These are phyloP conservation scores for Arxiozyma slooffiae DNA, from an alignment of 1,139 yeast species.

Conservation along the genomic window DNA sequence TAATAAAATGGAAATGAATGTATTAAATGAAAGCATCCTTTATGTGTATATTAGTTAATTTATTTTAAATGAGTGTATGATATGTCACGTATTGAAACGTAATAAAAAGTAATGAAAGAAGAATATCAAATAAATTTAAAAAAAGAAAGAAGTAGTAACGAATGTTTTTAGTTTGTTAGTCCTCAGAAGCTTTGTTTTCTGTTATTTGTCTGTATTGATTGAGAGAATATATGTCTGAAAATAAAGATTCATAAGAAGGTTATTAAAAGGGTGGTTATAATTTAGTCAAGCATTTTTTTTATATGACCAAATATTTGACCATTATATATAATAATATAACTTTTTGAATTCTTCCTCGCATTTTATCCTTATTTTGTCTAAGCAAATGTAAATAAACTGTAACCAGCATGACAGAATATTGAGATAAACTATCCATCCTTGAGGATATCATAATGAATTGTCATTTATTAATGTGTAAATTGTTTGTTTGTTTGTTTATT, in stretches of 20 bases:
- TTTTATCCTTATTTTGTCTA: too few relatives aligned
- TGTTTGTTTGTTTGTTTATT: background rate
- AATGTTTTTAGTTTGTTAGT: background rate
- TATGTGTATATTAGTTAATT: background rate
- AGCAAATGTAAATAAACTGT: background rate
- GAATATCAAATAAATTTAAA: background rate
- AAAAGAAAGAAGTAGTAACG: background rate
- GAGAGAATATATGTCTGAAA: background rate
- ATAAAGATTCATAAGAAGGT: background rate
- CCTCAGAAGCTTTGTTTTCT: too few relatives aligned
- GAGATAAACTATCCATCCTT: background rate
- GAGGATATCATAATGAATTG: background rate
- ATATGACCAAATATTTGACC: background rate
- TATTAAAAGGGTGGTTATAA: background rate
- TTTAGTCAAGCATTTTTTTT: background rate
- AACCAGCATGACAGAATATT: background rate
- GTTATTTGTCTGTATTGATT: background rate
- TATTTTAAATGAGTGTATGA: background rate
- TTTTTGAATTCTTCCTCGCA: too few relatives aligned
- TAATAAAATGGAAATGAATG: background rate
- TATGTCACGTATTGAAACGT: background rate
- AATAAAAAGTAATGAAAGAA: background rate
- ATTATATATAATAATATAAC: too few relatives aligned
- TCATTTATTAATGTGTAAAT: too few relatives aligned
- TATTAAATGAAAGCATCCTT: background rate